Percentiles rank a stretch among this genome's conserved stretches.
Evolutionary conservation across 2,329 filamentous ascomycete species (phyloP).

Genomic region (Phaeoacremonium minimum): DNA sequence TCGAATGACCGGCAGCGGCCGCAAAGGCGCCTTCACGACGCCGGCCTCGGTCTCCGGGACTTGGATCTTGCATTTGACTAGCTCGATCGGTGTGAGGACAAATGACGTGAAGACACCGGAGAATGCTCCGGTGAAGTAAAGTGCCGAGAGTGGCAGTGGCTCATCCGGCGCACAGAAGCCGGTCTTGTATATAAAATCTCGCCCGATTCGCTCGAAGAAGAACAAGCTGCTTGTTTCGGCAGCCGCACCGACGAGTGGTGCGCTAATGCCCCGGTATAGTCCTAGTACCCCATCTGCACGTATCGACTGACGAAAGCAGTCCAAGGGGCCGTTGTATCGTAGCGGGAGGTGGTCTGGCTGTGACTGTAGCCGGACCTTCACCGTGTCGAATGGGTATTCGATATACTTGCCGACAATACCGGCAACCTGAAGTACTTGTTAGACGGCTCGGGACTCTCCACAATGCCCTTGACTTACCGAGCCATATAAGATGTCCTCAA

Average conservation of each 20-base stretch:
- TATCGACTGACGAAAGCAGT: constrained; percentile 89
- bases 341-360: constrained; percentile 81
- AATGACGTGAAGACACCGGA: constrained; percentile 87
- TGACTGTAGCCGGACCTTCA: constrained; percentile 97
- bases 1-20: constrained; percentile 67
- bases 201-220: constrained; percentile 78
- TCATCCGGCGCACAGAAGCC: constrained; percentile 46
- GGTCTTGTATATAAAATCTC: constrained; percentile 56
- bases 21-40: constrained; percentile 42
- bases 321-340: constrained; percentile 79
- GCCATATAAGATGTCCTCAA: constrained; percentile 86
- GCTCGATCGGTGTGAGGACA: constrained; percentile 88
- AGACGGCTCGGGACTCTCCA: constrained; percentile 7
- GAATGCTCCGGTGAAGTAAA: constrained; percentile 78
- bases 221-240: constrained; percentile 91
- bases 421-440: constrained; percentile 51
- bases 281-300: constrained; percentile 72
- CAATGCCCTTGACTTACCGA: constrained; percentile 54
- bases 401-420: constrained; percentile 92
- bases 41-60: constrained; percentile 52
- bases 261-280: constrained; percentile 89
- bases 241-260: constrained; percentile 84
- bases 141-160: constrained; percentile 67
- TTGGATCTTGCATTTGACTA: constrained; percentile 98
- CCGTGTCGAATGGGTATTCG: constrained; percentile 97